Conservation (phyloP, 1,284 basidiomycete species). For the Coriolopsis trogii region DNA sequence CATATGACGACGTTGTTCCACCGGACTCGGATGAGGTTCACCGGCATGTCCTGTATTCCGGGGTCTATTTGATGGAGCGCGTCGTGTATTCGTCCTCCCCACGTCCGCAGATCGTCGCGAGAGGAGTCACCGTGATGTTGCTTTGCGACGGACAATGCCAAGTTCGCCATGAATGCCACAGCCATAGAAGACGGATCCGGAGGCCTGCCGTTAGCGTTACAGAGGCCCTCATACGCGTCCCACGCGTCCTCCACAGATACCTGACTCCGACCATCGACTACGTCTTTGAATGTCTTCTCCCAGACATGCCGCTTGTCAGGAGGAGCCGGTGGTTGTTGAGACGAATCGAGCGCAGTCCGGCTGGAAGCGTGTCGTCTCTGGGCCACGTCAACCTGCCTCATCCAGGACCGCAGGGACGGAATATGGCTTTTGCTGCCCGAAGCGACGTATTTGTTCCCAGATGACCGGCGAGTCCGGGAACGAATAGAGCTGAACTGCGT, state of each 20-base stretch:
- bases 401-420: slow-evolving; percentile 25
- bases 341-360: slow-evolving; percentile 3
- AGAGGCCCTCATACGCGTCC: slow-evolving; percentile 18
- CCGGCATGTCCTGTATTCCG: slow-evolving; percentile 17
- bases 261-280: slow-evolving; percentile 3
- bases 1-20: slow-evolving; percentile 23
- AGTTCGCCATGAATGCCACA: slow-evolving; percentile 12
- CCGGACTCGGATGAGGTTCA: slow-evolving; percentile 8
- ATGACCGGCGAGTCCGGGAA: slow-evolving; percentile 28
- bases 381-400: slow-evolving; percentile 16
- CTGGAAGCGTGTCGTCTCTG: slow-evolving; percentile 33
- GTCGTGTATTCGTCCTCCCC: slow-evolving; percentile 41
- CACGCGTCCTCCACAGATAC: slow-evolving; percentile 24
- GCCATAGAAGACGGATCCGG: slow-evolving; percentile 7
- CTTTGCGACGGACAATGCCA: slow-evolving; percentile 4
- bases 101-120: slow-evolving; percentile 20
- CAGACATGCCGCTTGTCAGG: slow-evolving; percentile 4
- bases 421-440: slow-evolving; percentile 21
- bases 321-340: slow-evolving; percentile 2
- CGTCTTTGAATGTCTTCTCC: slow-evolving; percentile 12
- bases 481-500: slow-evolving; percentile 16
- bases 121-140: slow-evolving; percentile 2
- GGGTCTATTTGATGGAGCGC: slow-evolving; percentile 37
- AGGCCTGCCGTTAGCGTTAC: slow-evolving; percentile 2
- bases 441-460: slow-evolving; percentile 20